Evolutionary conservation across 2,329 filamentous ascomycete genomes (phyloP).

Genomic region (Hypoxylon sp.): DNA sequence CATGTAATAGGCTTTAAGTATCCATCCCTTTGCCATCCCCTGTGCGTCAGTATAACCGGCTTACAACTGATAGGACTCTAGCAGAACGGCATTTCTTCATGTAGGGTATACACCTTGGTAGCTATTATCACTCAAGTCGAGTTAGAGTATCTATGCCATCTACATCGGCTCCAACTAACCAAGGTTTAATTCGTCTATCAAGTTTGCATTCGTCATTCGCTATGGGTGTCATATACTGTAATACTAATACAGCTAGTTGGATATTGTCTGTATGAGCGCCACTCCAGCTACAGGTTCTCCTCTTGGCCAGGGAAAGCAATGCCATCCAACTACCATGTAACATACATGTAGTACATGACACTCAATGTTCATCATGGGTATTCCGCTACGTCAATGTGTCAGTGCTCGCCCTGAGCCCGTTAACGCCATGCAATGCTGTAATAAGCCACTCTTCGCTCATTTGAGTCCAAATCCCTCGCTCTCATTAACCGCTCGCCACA

Average conservation of each 20-base stretch:
- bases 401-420: slow-evolving; percentile 16
- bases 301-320: slow-evolving; percentile 16
- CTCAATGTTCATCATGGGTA: slow-evolving; percentile 26
- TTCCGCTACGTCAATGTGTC: slow-evolving; percentile 19
- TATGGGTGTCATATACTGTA: slow-evolving; percentile 21
- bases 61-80: not conserved
- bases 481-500: slow-evolving; percentile 90
- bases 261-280: slow-evolving; percentile 34
- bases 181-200: not conserved
- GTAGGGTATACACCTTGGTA: not conserved
- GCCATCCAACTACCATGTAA: slow-evolving; percentile 32
- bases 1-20: too few species aligned
- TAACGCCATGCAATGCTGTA: slow-evolving; percentile 42
- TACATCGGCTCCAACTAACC: not conserved
- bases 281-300: slow-evolving; percentile 16
- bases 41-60: too few species aligned
- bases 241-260: slow-evolving; percentile 35
- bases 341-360: slow-evolving; percentile 24
- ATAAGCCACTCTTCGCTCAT: slow-evolving; percentile 30
- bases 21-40: too few species aligned
- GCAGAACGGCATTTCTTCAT: not conserved
- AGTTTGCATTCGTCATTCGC: slow-evolving; percentile 22
- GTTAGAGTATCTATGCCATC: not conserved
- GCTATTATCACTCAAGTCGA: too few species aligned
- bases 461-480: slow-evolving; percentile 90